phyloP scores from a whole-genome alignment of 768 basidiomycete species.

The Auriscalpium vulgare region DNA sequence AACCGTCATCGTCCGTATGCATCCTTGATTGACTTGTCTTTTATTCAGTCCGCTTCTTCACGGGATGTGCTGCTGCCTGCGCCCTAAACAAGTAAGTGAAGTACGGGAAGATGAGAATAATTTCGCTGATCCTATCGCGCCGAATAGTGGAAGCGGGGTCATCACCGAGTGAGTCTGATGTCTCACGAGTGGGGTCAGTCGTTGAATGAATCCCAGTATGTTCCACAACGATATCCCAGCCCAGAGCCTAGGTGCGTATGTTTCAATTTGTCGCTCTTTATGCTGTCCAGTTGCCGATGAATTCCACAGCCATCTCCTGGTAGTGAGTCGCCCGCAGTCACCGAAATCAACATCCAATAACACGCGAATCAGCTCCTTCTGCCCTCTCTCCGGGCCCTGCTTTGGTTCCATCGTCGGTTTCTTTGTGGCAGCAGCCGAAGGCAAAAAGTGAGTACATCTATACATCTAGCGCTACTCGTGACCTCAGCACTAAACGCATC shows the following conservation, averaged over 20 bases:
- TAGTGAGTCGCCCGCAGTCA: conserved; percentile 2
- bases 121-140: background rate
- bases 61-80: conserved; percentile 11
- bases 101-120: no score
- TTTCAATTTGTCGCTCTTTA: background rate
- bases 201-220: conserved; percentile 2
- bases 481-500: background rate
- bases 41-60: conserved; percentile 11
- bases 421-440: conserved; percentile 13
- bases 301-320: background rate
- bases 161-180: conserved; percentile 9
- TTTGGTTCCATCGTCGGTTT: conserved; percentile 18
- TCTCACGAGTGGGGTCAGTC: background rate
- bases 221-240: conserved; percentile 8
- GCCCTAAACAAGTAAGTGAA: conserved; percentile 9
- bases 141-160: conserved; percentile 5
- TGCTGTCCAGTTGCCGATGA: background rate
- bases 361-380: conserved; percentile 8
- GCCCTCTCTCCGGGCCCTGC: conserved; percentile 13
- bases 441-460: no score
- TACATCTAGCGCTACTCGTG: background rate
- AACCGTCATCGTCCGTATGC: no score
- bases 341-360: background rate
- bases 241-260: conserved; percentile 7
- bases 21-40: no score